phyloP scores from a whole-genome alignment of 495 filamentous ascomycete genomes.

The Ascobolus immersus region DNA sequence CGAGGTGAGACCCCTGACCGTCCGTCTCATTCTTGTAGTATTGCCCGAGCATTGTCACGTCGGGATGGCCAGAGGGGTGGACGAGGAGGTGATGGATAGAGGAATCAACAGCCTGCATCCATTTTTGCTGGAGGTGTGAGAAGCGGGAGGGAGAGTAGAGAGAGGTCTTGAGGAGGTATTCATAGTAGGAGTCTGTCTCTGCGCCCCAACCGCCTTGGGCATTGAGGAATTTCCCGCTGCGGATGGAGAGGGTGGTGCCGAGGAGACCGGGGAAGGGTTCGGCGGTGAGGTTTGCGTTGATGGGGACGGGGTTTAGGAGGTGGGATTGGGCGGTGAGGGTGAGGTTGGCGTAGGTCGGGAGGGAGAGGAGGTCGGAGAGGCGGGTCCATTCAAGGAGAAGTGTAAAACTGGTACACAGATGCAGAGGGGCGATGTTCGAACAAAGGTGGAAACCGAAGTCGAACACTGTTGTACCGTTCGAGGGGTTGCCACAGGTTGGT shows the following conservation, averaged over 20 bases:
- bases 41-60: conserved; percentile 45
- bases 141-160: conserved; percentile 50
- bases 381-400: conserved; percentile 69
- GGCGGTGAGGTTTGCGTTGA: too few relatives aligned
- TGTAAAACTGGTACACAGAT: conserved; percentile 45
- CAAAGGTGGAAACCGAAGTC: too few relatives aligned
- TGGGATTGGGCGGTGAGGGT: conserved; percentile 46
- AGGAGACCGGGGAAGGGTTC: conserved; percentile 60
- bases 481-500: too few relatives aligned
- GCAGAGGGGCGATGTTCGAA: too few relatives aligned
- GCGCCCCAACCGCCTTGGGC: conserved; percentile 52
- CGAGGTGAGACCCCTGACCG: conserved; percentile 43
- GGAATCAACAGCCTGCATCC: conserved; percentile 55
- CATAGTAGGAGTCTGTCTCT: conserved; percentile 63
- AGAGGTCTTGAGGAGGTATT: conserved; percentile 89
- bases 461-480: too few relatives aligned
- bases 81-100: conserved; percentile 46
- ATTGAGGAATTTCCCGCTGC: conserved; percentile 38
- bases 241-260: conserved; percentile 39
- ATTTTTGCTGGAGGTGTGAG: conserved; percentile 34
- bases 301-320: conserved; percentile 39
- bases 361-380: conserved; percentile 47
- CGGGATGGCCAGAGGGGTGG: conserved; percentile 41
- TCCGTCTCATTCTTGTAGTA: too few relatives aligned
- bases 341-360: conserved; percentile 37